phyloP scores from a whole-genome alignment of 768 basidiomycete species.

The Pisolithus marmoratus region DNA sequence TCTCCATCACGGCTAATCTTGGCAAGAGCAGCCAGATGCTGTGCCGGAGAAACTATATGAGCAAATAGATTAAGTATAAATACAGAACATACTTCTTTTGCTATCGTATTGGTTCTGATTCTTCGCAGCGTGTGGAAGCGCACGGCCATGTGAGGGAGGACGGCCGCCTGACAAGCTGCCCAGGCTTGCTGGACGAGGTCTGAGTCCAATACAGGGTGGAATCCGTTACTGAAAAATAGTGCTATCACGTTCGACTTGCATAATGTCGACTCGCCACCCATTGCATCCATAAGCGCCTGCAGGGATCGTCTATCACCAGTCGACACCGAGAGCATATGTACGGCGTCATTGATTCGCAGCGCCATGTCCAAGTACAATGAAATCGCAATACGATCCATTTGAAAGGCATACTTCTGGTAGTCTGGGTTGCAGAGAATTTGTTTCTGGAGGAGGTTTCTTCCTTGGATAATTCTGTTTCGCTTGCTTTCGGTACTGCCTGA shows the following conservation, averaged over 20 bases:
- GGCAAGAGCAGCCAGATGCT: conserved; percentile 42
- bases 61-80: neutral
- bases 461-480: conserved; percentile 1
- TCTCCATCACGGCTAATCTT: conserved; percentile 42
- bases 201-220: conserved; percentile 8
- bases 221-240: conserved; percentile 28
- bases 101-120: conserved; percentile 23
- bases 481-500: neutral
- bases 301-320: conserved; percentile 26
- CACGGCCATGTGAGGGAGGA: conserved; percentile 13
- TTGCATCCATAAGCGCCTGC: conserved; percentile 27
- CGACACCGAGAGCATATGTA: conserved; percentile 37
- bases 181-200: conserved; percentile 12
- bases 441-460: conserved; percentile 23
- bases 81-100: conserved; percentile 22
- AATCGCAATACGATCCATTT: conserved; percentile 40
- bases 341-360: conserved; percentile 28
- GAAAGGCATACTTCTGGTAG: conserved; percentile 35
- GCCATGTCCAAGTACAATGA: conserved; percentile 36
- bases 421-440: conserved; percentile 27
- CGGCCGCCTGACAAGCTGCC: conserved; percentile 23
- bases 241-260: conserved; percentile 19
- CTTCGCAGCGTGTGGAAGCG: conserved; percentile 4
- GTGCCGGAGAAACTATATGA: neutral
- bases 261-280: conserved; percentile 34